Evolutionary conservation across 495 filamentous ascomycete species (phyloP), one percentile per base, ranked within the genome.

Genomic region (Astrothelium macrocarpum): DNA sequence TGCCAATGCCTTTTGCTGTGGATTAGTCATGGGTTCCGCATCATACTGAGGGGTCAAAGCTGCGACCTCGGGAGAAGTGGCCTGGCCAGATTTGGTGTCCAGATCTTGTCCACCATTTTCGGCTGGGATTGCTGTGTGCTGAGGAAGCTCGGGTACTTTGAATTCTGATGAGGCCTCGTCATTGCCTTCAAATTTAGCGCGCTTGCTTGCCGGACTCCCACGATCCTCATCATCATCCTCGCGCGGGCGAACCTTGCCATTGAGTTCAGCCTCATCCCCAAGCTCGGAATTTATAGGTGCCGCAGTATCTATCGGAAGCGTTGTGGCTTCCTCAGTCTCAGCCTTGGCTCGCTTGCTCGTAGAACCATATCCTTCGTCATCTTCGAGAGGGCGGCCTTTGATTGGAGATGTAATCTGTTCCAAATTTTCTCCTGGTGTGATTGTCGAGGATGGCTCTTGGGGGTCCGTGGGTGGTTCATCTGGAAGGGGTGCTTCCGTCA

Each of bases 1-100:
- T 5, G 77, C 60, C 20, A 87, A 68, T 58, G 78, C 81, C 63
- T 81, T 84, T 62, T 84, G 81, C 70, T 87, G 85, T 53, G 79
- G 56, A 58, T 77, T 78, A 1, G 81, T 87, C 60, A 87, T 78
- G 2, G 76, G 72, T 1, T 42, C 45, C 11, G 66, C 70, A 65
- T 67, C 68, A 70, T 49, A 66, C 49, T 63, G 61, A 53, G 25
- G 49, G 49, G 12, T 25, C 2, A 56, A 29, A 29, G 49, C 25
- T 11, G 25, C 10, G 29, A 25, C 2, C 7, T 12, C 25, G 9
- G 49, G 29, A 5, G 25, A 29, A 4, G 20, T 9, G 49, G 49
- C 7, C 49, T 26, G 25, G 26, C 5, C 45, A 5, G 49, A 3
- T 49, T 5, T 5, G 29, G 49, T 7, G 20, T 28, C 25, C 29